phyloP scores from a whole-genome alignment of 805 yeast genomes.

The Limtongia smithiae region DNA sequence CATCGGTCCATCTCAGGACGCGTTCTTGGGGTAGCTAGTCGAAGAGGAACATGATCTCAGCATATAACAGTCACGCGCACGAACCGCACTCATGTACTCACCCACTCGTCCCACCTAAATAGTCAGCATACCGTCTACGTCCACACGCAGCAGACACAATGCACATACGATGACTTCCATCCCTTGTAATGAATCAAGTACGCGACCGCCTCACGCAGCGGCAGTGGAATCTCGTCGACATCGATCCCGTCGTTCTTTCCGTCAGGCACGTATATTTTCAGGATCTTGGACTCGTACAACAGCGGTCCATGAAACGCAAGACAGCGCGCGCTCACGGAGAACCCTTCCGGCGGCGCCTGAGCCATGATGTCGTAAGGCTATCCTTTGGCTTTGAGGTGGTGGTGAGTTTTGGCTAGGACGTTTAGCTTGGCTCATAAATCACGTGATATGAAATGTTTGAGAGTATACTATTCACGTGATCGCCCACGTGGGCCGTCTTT shows the following conservation, averaged over 20 bases:
- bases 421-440: neutral
- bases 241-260: constrained; percentile 35
- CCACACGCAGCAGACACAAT: neutral
- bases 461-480: no score
- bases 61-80: neutral
- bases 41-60: no score
- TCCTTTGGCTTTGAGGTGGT: neutral
- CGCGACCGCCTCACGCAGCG: constrained; percentile 40
- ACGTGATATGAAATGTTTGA: neutral
- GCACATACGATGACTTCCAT: constrained; percentile 68
- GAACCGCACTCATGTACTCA: constrained; percentile 33
- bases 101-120: constrained; percentile 90
- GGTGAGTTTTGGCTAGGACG: neutral
- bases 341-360: constrained; percentile 21
- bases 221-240: constrained; percentile 40
- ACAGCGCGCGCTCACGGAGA: constrained; percentile 41
- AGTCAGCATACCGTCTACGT: neutral
- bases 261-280: constrained; percentile 58
- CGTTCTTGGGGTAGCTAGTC: constrained; percentile 52
- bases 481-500: neutral
- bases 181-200: constrained; percentile 88
- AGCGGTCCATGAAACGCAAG: constrained; percentile 89
- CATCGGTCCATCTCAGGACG: constrained; percentile 64
- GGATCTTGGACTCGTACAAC: constrained; percentile 80
- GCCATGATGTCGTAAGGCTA: neutral